Evolutionary conservation across 108 stramenopile genomes (phyloP), one percentile per base, ranked within the genome.

Genomic region (Aurantiochytrium sp.): DNA sequence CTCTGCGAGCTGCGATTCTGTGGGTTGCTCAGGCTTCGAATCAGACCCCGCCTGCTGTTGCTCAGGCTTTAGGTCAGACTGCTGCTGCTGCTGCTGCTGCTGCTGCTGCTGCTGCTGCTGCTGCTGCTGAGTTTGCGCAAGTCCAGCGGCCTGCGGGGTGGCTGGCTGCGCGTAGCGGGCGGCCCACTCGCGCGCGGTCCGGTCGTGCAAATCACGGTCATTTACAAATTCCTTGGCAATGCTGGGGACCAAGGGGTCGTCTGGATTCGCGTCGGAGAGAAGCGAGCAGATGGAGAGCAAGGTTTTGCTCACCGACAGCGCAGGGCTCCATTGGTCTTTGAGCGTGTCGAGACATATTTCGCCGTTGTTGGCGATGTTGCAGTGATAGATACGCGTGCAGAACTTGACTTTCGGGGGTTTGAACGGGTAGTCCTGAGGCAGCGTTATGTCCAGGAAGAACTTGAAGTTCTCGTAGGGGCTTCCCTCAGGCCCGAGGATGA

Each of bases 281-380:
- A 99, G 95, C 89, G 96, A 96, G 91, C 98, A 98, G 89, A 99
- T 98, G 86, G 95, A 95, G 48, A 99, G 95, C 87, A 99, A 93
- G 39, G 98, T 98, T 94, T 99, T 98, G 95, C 92, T 92, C 69
- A 99, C 97, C 59, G 99, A 98, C 85, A 99, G 93, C 39, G 99
- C 99, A 55, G 99, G 99, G 68, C 96, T 96, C 99, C 99, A 99
- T 93, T 98, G 97, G 87, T 98, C 97, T 95, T 99, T 98, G 90
- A 99, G 94, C 90, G 98, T 99, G 89, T 99, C 98, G 87, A 99
- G 95, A 89, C 98, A 98, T 86, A 99, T 99, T 10, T 96, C 97
- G 68, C 98, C 98, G 91, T 97, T 97, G 68, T 95, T 94, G 93
- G 98, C 97, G 92, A 98, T 98, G 95, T 98, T 98, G 93, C 97